These are phyloP conservation scores for Actinomortierella ambigua DNA, from an alignment of 371 early-diverging fungal species.

Conservation along the genomic window DNA sequence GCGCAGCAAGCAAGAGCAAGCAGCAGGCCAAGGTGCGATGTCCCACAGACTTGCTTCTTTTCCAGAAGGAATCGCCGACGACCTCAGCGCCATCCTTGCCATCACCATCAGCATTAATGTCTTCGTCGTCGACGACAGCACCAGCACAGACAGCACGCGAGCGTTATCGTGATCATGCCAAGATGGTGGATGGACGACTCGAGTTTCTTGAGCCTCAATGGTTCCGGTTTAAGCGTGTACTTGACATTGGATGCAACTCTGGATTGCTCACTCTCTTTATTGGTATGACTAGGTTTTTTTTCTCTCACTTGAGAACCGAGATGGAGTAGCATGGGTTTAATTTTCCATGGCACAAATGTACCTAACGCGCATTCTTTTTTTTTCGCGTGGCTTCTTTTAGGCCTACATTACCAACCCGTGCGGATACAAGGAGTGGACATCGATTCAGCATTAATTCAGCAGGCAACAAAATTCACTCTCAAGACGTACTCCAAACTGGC, in stretches of 20 bases:
- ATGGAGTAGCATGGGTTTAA: neutral
- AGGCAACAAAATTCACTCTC: slow-evolving; percentile 59
- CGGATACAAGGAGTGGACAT: slow-evolving; percentile 79
- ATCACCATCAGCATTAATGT: neutral
- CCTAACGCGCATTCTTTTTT: neutral
- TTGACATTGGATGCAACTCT: slow-evolving; percentile 90
- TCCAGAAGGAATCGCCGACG: neutral
- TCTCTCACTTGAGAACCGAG: neutral
- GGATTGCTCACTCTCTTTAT: slow-evolving; percentile 72
- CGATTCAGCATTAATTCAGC: slow-evolving; percentile 67
- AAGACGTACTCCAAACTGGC: slow-evolving; percentile 51
- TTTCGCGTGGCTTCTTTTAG: slow-evolving; percentile 29
- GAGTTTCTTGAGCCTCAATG: slow-evolving; percentile 53
- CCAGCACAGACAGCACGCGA: neutral
- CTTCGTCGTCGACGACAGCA: neutral
- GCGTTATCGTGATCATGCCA: slow-evolving; percentile 14
- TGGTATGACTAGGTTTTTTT: slow-evolving; percentile 38
- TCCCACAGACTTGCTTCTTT: neutral
- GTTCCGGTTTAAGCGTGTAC: slow-evolving; percentile 63
- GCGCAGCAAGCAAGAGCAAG: neutral
- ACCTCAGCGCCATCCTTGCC: neutral
- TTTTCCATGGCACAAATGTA: neutral
- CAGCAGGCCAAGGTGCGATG: too few relatives aligned
- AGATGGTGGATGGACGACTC: slow-evolving; percentile 68
- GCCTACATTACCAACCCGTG: slow-evolving; percentile 49